phyloP scores from a whole-genome alignment of 2,329 filamentous ascomycete genomes.

The Calonectria pauciramosa region DNA sequence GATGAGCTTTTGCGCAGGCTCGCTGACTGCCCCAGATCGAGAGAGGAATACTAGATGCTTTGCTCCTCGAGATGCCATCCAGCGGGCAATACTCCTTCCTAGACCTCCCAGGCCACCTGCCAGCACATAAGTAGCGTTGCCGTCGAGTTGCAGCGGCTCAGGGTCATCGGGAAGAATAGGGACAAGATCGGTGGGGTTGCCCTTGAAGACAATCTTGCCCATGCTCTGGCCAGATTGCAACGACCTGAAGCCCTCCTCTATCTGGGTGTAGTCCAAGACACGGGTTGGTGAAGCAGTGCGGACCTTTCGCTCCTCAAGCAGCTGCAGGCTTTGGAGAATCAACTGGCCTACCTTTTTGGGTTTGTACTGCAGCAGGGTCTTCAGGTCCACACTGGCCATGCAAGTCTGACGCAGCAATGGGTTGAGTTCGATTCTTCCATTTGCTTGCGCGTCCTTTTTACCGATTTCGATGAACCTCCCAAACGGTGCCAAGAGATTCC shows the following conservation, averaged over 20 bases:
- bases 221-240: constrained; percentile 30
- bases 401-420: constrained; percentile 43
- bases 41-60: constrained; percentile 48
- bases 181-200: constrained; percentile 2
- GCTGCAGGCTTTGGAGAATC: neutral
- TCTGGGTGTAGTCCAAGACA: neutral
- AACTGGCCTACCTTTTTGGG: constrained; percentile 11
- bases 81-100: constrained; percentile 13
- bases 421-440: constrained; percentile 41
- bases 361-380: neutral
- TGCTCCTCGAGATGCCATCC: constrained; percentile 23
- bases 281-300: constrained; percentile 4
- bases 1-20: constrained; percentile 38
- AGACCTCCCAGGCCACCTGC: constrained; percentile 24
- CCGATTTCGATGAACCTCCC: constrained; percentile 53
- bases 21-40: constrained; percentile 42
- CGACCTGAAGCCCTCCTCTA: constrained; percentile 19
- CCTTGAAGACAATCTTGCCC: constrained; percentile 25
- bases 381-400: neutral
- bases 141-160: neutral
- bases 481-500: constrained; percentile 47
- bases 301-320: neutral
- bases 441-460: constrained; percentile 41
- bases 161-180: constrained; percentile 4
- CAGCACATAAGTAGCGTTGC: constrained; percentile 10